Base-by-base conservation (phyloP, 78 protist genomes). In the Polysphondylium violaceum region DNA sequence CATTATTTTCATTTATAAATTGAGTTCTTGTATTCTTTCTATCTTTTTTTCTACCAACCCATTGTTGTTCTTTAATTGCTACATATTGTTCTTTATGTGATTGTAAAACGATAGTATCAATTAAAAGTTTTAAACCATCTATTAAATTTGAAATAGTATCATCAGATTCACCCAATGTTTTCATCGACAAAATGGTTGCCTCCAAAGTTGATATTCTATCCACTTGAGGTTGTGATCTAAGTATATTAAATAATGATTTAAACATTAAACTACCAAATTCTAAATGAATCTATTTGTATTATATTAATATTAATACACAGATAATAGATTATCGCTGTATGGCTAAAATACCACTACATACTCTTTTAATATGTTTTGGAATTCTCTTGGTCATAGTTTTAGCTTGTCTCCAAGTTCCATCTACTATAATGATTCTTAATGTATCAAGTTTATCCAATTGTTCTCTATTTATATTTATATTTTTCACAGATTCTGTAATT, bases 121-220 rank as follows among this genome's bases (percentile, higher is more conserved):
- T 51, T 4, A 83, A 11, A 19, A 56, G 6, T 59, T 56, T 29
- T 25, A 83, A 43, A 14, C 72, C 25, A 12, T 51, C 51, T 3
- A 83, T 33, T 12, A 83, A 44, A 2, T 14, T 19, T 8, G 41
- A 12, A 58, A 67, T 69, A 59, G 25, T 33, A 8, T 53, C 72
- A 3, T 69, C 68, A 19, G 40, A 31, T 43, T 83, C 91, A 58
- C 79, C 79, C 16, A 83, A 29, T 7, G 27, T n/a, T 25, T 83
- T 67, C 91, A 83, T 83, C 17, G 74, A 60, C 2, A 83, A 2
- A 27, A 69, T 71, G 1, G 79, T 21, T 44, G 91, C 91, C 16
- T 83, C 91, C 31, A 83, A 31, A 1, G 91, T 83, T 40, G 91
- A 83, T n/a, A 83, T 69, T 69, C 91, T 83, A 69, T 83, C 91